Percentiles rank a stretch among this genome's conserved stretches.
Conservation (phyloP, 2,329 filamentous ascomycete genomes). For the Cladosporium sp. region DNA sequence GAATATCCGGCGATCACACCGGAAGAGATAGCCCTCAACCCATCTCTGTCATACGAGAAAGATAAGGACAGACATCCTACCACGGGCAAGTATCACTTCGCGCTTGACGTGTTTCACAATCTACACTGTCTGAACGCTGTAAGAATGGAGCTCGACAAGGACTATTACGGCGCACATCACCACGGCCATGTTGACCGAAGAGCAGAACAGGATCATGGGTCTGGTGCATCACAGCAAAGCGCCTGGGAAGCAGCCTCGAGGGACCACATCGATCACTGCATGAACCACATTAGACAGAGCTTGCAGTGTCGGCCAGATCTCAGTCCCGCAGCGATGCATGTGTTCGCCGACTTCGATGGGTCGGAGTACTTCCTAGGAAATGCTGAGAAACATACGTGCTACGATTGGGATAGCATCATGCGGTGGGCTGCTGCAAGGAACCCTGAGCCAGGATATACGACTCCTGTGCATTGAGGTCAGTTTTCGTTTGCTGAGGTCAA, state of each 20-base stretch:
- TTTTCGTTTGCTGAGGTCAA: not conserved
- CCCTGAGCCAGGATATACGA: not conserved
- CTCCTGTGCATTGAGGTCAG: not conserved
- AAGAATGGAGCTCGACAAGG: constrained; percentile 1
- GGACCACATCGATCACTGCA: constrained; percentile 6
- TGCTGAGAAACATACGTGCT: constrained; percentile 5
- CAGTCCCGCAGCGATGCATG: constrained; percentile 5
- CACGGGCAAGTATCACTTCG: constrained; percentile 5
- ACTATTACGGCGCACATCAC: not conserved
- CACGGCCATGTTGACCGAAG: not conserved
- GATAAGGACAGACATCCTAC: not conserved
- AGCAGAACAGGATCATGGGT: not conserved
- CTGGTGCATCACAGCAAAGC: not conserved
- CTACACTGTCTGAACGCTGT: not conserved
- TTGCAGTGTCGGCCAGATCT: constrained; percentile 1
- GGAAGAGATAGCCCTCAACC: not conserved
- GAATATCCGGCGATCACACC: constrained; percentile 1
- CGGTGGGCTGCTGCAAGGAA: constrained; percentile 5
- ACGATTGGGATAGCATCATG: not conserved
- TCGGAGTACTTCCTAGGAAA: constrained; percentile 5
- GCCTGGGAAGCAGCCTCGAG: not conserved
- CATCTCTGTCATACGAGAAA: not conserved
- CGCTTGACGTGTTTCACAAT: constrained; percentile 7
- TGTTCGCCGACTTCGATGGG: not conserved
- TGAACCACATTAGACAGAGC: constrained; percentile 4